These are phyloP conservation scores for Cryptococcus maquisensis DNA, from an alignment of 1,284 basidiomycete genomes.

Conservation along the genomic window DNA sequence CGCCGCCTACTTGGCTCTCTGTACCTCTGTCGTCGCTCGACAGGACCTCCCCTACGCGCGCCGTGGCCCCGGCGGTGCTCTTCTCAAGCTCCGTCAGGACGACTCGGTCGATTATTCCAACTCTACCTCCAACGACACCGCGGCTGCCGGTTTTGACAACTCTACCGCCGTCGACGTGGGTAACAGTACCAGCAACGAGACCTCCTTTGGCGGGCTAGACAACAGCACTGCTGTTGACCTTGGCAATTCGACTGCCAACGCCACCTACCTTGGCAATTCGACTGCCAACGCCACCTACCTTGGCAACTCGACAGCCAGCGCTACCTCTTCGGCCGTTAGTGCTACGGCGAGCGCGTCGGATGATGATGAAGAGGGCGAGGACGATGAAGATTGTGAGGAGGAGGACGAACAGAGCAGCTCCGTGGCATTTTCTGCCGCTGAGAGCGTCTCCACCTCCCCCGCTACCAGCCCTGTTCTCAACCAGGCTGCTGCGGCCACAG, in stretches of 20 bases:
- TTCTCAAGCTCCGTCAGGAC: conserved; percentile 4
- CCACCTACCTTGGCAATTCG: background rate
- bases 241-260: background rate
- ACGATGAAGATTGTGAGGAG: conserved; percentile 11
- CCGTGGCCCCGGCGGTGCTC: background rate
- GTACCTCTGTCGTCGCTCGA: conserved; percentile 6
- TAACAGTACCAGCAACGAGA: background rate
- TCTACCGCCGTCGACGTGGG: conserved; percentile 1
- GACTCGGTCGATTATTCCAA: background rate
- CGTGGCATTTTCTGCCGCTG: background rate
- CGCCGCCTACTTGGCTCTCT: conserved; percentile 10
- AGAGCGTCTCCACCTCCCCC: background rate
- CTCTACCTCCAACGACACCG: background rate
- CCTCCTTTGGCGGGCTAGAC: background rate
- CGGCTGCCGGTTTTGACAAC: background rate
- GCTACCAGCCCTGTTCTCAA: background rate
- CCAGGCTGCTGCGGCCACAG: conserved; percentile 2
- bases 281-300: background rate
- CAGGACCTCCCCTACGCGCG: background rate
- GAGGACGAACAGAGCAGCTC: conserved; percentile 15
- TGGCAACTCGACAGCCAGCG: background rate
- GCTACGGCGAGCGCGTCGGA: background rate
- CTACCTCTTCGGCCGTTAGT: background rate
- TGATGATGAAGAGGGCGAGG: conserved; percentile 6
- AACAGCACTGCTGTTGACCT: background rate